A percentile compares a stretch with the other conserved stretches of the same genome.
Conservation (phyloP, 495 filamentous ascomycete genomes). For the Penicillium pulvis region DNA sequence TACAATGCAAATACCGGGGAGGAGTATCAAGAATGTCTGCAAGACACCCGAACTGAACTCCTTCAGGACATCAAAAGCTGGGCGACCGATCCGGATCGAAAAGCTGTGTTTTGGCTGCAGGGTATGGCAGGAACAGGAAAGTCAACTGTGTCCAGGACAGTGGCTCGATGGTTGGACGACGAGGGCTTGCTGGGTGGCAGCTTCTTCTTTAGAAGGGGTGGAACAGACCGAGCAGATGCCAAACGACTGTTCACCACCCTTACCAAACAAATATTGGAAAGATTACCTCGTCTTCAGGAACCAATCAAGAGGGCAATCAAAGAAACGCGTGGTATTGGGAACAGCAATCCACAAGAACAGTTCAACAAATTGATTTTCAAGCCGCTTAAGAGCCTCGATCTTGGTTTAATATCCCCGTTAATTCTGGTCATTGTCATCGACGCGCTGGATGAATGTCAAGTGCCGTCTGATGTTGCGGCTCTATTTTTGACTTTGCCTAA, state of each 20-base stretch:
- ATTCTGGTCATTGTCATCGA: not conserved
- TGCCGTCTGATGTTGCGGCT: not conserved
- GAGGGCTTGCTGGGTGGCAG: not conserved
- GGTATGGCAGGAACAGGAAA: constrained; percentile 6
- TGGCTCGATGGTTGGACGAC: not conserved
- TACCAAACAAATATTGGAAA: not conserved
- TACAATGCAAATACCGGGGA: no score
- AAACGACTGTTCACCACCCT: not conserved
- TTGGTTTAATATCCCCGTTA: not conserved
- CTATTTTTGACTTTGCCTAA: not conserved
- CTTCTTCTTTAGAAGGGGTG: constrained; percentile 10
- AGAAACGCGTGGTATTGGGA: not conserved
- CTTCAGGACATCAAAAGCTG: constrained; percentile 7
- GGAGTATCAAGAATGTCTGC: not conserved
- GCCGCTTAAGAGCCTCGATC: not conserved
- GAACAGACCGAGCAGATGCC: not conserved
- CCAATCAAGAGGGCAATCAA: not conserved
- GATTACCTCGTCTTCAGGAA: not conserved
- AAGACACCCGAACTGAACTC: constrained; percentile 1
- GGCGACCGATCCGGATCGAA: constrained; percentile 4
- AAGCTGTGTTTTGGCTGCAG: not conserved
- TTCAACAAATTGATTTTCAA: not conserved
- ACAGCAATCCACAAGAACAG: not conserved
- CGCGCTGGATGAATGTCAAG: constrained; percentile 2
- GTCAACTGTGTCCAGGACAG: not conserved